Conservation (phyloP, 2,329 filamentous ascomycete genomes). For the Verticillium dahliae region DNA sequence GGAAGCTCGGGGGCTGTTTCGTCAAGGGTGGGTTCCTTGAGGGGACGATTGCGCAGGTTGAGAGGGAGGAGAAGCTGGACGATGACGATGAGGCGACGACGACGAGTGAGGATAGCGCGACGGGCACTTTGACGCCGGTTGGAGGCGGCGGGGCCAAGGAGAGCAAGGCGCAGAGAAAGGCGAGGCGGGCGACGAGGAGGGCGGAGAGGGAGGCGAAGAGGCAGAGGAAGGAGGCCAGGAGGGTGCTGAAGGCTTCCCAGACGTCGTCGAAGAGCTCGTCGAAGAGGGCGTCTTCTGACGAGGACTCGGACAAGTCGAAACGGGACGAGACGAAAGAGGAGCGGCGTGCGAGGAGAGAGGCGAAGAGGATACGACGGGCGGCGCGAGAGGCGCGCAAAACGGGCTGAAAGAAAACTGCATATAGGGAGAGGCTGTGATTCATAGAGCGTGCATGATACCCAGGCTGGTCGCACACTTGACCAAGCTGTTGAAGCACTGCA, state of each 20-base stretch:
- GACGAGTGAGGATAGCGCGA: constrained; percentile 12
- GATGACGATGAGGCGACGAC: neutral
- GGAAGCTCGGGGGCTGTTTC: constrained; percentile 75
- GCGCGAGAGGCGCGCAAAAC: constrained; percentile 17
- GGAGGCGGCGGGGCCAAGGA: constrained; percentile 18
- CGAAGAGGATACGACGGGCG: constrained; percentile 20
- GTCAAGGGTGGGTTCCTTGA: constrained; percentile 72
- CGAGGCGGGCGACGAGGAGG: constrained; percentile 25
- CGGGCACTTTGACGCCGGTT: constrained; percentile 7
- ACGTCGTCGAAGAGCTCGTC: constrained; percentile 21
- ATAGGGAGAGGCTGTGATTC: neutral
- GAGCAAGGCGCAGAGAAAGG: constrained; percentile 22
- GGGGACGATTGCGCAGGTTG: constrained; percentile 51
- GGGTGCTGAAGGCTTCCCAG: constrained; percentile 23
- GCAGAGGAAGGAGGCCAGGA: constrained; percentile 16
- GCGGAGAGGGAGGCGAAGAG: constrained; percentile 26
- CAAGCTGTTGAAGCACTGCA: neutral
- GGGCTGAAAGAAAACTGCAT: neutral
- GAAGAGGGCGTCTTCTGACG: constrained; percentile 10
- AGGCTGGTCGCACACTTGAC: neutral
- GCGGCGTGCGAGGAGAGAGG: constrained; percentile 27
- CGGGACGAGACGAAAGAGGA: constrained; percentile 37
- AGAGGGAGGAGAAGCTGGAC: neutral
- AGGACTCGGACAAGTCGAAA: constrained; percentile 14
- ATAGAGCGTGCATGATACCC: neutral